Base-by-base conservation (phyloP, 768 basidiomycete genomes). In the Lactarius hengduanensis region DNA sequence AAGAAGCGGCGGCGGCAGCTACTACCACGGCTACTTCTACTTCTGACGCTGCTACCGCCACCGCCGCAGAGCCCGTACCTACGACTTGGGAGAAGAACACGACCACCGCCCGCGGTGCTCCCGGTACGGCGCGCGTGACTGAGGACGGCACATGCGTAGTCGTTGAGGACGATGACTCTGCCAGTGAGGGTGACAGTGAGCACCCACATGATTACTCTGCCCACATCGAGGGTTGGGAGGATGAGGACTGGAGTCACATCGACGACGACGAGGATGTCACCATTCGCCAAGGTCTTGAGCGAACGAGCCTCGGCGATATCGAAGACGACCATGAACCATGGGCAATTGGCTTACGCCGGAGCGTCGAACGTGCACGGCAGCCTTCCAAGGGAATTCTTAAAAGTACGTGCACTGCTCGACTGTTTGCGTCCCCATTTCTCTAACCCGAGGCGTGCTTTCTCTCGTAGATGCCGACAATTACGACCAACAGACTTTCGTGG, bases 371-470 rank as follows among this genome's bases (percentile, higher is more conserved):
- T 76, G 78, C 82, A 45, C 79, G 84, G 71, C 72, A 78, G 69
- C 94, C 93, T 3, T 78, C 86, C 34, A 92, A 83, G 76, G 94
- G 96, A 26, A 98, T 99, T 64, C 78, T 99, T 68, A 99, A 98
- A 81, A 77, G 92, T 92, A 84, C 55, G 38, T 66, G 28, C 36
- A 73, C 67, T 4, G 28, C 28, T 70, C 56, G 71, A 28, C 58
- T 70, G 65, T 53, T 6, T 62, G 62, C 13, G 20, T 28, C 16
- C 36, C 28, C 45, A 40, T 62, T 41, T 18, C 47, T 47, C 22
- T 61, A n/a, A 60, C 55, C 50, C 9, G 13, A 4, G 20, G 11
- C 3, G 15, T 43, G 2, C 32, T 43, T 18, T 36, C 30, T 55
- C n/a, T 30, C 30, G n/a, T 73, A 92, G 91, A 88, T 74, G 89